Base-by-base conservation (phyloP, 805 yeast species). In the Brettanomyces anomalus region DNA sequence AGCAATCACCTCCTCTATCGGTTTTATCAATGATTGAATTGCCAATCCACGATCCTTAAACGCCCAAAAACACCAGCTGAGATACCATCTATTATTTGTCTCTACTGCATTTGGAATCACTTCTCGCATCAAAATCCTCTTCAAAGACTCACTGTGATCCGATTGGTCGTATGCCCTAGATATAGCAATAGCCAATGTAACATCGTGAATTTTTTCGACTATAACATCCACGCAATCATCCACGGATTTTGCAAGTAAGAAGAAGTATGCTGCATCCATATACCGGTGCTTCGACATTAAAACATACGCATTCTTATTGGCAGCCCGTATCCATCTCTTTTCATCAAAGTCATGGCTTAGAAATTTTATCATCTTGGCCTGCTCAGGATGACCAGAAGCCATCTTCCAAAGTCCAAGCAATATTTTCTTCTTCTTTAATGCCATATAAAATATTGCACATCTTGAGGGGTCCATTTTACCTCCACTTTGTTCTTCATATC, bases 221-320 rank as follows among this genome's bases (percentile, higher is more conserved):
- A 90, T 57, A 0, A 88, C 90, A 56, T 74, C 79, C 24, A 83
- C 83, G 46, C 88, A 79, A 63, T 93, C 97, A 43, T 74, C 74
- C 13, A 86, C 62, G 1, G 88, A 68, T 40, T 72, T 88, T 0
- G 85, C 96, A 11, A 90, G 67, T 31, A 90, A 61, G 61, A 90
- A 90, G 58, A 93, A 89, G 18, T 81, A 79, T 0, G 97, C 96
- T 0, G 97, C 95, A 60, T 88, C 94, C 57, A 74, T 65, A 54
- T 73, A 85, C 35, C 97, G 67, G 60, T 89, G 98, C 54, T 87
- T 87, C 47, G 97, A 85, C 49, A 93, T 60, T 36, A 90, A 65
- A 0, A 86, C 97, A 67, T 77, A 90, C 0, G 97, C 97, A 63
- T 90, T 90, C 55, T 93, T 93, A 53, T 79, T 61, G 0, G 97